phyloP scores from a whole-genome alignment of 1,284 basidiomycete species.

The Tilletia indica region DNA sequence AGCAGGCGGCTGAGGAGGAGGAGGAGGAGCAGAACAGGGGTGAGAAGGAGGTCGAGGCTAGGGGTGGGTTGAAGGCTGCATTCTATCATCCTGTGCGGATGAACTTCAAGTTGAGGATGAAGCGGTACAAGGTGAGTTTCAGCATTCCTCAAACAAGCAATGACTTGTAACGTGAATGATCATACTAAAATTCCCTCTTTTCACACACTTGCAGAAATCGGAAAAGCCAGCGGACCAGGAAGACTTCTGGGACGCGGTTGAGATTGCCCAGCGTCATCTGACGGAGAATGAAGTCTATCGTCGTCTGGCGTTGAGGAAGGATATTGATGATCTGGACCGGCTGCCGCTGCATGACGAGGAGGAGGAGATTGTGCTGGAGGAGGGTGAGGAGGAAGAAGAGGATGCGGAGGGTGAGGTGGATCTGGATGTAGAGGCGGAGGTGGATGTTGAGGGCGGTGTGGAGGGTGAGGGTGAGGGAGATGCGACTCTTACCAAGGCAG shows the following conservation, averaged over 20 bases:
- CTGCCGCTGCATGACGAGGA: slow-evolving; percentile 35
- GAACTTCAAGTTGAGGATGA: slow-evolving; percentile 48
- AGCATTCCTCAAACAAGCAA: neutral
- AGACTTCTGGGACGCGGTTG: slow-evolving; percentile 47
- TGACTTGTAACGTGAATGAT: slow-evolving; percentile 16
- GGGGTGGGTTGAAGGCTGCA: slow-evolving; percentile 33
- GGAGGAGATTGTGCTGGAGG: slow-evolving; percentile 23
- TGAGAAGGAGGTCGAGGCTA: slow-evolving; percentile 24
- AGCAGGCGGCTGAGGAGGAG: slow-evolving; percentile 35
- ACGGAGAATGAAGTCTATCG: slow-evolving; percentile 33
- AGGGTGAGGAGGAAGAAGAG: slow-evolving; percentile 10
- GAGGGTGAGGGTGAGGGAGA: slow-evolving; percentile 11
- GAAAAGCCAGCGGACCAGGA: slow-evolving; percentile 23
- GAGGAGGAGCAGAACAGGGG: slow-evolving; percentile 22
- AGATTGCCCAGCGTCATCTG: slow-evolving; percentile 37
- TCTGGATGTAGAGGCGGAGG: slow-evolving; percentile 1
- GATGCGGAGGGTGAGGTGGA: slow-evolving; percentile 16
- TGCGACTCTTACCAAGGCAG: neutral
- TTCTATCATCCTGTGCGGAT: slow-evolving; percentile 51
- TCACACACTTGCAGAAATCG: neutral
- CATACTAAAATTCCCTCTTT: neutral
- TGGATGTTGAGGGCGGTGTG: neutral
- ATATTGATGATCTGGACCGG: slow-evolving; percentile 40
- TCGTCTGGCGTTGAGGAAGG: slow-evolving; percentile 31
- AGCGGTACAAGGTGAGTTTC: slow-evolving; percentile 35